phyloP scores from a whole-genome alignment of 2,329 filamentous ascomycete genomes.

The Piedraia hortae region DNA sequence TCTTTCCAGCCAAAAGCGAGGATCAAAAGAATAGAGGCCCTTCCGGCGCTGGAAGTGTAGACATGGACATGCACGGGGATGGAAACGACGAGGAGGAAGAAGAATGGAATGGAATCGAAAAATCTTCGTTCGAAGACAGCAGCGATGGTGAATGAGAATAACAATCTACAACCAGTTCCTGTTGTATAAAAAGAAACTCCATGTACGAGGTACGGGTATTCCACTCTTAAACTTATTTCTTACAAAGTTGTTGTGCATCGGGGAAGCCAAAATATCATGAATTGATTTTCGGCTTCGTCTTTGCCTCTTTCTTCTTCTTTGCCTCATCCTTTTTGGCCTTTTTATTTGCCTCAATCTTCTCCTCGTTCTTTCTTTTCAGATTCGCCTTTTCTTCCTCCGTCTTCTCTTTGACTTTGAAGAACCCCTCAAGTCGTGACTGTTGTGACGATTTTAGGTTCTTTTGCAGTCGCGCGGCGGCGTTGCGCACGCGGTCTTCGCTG shows the following conservation, averaged over 20 bases:
- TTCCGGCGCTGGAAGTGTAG: slow-evolving; percentile 11
- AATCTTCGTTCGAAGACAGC: too few relatives aligned
- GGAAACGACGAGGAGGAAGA: slow-evolving; percentile 6
- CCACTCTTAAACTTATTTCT: too few relatives aligned
- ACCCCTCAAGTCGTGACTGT: slow-evolving; percentile 76
- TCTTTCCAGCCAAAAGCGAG: too few relatives aligned
- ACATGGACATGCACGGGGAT: slow-evolving; percentile 5
- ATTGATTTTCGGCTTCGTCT: slow-evolving; percentile 40
- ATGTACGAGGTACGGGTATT: too few relatives aligned
- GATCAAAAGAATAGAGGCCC: slow-evolving; percentile 13
- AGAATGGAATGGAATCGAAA: slow-evolving; percentile 15
- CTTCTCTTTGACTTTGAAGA: slow-evolving; percentile 83
- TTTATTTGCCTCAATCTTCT: slow-evolving; percentile 74
- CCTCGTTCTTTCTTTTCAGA: slow-evolving; percentile 79
- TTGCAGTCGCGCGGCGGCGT: slow-evolving; percentile 46
- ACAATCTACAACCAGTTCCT: too few relatives aligned
- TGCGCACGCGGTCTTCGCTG: slow-evolving; percentile 74
- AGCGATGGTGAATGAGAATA: too few relatives aligned
- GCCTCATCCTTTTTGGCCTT: slow-evolving; percentile 87
- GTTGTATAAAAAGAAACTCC: too few relatives aligned
- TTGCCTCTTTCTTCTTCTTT: slow-evolving; percentile 80
- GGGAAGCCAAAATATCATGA: too few relatives aligned
- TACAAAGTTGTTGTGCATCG: too few relatives aligned
- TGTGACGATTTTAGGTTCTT: slow-evolving; percentile 83
- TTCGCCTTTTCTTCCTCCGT: slow-evolving; percentile 60